A percentile compares a stretch with the other conserved stretches of the same genome.
Conservation (phyloP, 306 rosid species). For the Gynostemma pentaphyllum region DNA sequence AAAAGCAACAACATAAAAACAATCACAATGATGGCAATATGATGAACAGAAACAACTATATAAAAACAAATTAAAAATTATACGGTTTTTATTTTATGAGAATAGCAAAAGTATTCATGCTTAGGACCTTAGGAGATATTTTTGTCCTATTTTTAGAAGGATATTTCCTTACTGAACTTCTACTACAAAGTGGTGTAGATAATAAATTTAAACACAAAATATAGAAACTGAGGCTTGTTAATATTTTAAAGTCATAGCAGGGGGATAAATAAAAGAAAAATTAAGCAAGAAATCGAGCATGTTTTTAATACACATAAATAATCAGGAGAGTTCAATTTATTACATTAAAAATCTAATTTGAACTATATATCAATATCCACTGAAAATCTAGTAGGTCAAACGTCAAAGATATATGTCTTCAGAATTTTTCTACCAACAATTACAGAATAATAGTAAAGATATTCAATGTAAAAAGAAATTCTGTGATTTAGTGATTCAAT, state of each 20-base stretch:
- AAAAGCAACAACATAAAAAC: not conserved
- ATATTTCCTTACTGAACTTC: not conserved
- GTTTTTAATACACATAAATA: not conserved
- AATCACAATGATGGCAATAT: not conserved
- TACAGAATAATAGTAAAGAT: not conserved
- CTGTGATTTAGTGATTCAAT: conserved; percentile 7
- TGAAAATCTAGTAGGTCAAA: not conserved
- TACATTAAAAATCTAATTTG: not conserved
- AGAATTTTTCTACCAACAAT: conserved; percentile 1
- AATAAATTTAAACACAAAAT: not conserved
- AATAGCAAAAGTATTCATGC: conserved; percentile 5
- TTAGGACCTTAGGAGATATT: not conserved
- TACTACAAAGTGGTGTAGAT: not conserved
- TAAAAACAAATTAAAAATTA: no score
- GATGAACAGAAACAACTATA: not conserved
- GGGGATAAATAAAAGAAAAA: not conserved
- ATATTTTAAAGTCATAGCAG: not conserved
- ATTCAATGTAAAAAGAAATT: not conserved
- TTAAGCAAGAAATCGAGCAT: not conserved
- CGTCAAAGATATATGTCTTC: not conserved
- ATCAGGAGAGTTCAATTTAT: not conserved
- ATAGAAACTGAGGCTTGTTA: not conserved
- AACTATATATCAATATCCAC: not conserved
- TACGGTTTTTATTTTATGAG: not conserved
- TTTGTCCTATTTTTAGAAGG: conserved; percentile 1